Conservation (phyloP, 768 basidiomycete genomes). For the Serendipita indica region DNA sequence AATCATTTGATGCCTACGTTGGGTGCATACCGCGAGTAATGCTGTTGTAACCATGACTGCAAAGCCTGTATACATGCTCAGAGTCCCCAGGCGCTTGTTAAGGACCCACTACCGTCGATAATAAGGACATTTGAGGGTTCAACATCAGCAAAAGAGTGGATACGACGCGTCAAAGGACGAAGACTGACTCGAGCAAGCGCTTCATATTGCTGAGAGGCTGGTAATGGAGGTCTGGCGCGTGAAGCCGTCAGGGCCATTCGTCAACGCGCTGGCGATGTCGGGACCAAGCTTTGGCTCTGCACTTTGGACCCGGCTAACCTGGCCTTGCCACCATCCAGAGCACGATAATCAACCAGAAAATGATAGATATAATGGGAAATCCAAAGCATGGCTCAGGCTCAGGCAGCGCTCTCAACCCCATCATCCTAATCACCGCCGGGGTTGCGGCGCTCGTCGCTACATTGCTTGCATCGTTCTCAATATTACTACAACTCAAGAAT, state of each 20-base stretch:
- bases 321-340: neutral
- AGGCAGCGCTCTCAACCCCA: constrained; percentile 32
- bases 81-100: neutral
- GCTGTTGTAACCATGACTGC: neutral
- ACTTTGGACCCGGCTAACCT: neutral
- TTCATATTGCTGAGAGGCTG: neutral
- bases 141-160: neutral
- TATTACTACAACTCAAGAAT: constrained; percentile 69
- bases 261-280: neutral
- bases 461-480: constrained; percentile 53
- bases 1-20: neutral
- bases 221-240: constrained; percentile 8
- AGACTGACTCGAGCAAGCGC: neutral
- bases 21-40: neutral
- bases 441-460: constrained; percentile 56
- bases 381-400: constrained; percentile 31
- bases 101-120: constrained; percentile 2
- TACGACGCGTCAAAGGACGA: neutral
- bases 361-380: neutral
- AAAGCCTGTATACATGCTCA: neutral
- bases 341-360: neutral
- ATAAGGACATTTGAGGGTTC: neutral
- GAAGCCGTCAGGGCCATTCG: constrained; percentile 3
- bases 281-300: neutral
- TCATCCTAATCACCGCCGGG: constrained; percentile 47